Evolutionary conservation across 2,329 filamentous ascomycete genomes (phyloP).

Genomic region (Neonectria coccinea): DNA sequence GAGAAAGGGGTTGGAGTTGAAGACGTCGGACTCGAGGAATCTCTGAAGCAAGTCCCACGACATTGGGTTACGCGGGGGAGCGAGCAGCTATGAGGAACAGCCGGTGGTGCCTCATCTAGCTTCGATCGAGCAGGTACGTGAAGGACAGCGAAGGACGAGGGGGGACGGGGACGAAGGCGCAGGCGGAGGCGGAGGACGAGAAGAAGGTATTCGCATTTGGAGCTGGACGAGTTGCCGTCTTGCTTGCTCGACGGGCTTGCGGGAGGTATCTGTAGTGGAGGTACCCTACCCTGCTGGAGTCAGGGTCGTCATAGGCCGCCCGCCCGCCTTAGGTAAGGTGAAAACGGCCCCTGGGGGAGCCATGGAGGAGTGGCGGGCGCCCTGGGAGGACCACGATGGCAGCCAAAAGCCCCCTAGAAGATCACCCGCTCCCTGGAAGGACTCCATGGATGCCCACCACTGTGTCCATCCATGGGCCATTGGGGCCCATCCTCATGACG

Average conservation of each 20-base stretch:
- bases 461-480: neutral
- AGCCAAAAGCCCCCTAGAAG: slow-evolving; percentile 6
- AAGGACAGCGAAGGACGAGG: slow-evolving; percentile 20
- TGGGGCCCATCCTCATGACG: neutral
- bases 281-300: slow-evolving; percentile 19
- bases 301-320: slow-evolving; percentile 22
- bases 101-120: slow-evolving; percentile 54
- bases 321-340: slow-evolving; percentile 24
- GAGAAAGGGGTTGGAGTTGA: slow-evolving; percentile 90
- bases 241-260: slow-evolving; percentile 20
- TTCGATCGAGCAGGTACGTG: slow-evolving; percentile 43
- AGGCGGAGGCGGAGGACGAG: slow-evolving; percentile 10
- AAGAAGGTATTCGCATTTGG: slow-evolving; percentile 25
- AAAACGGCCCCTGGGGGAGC: slow-evolving; percentile 9
- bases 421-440: slow-evolving; percentile 12
- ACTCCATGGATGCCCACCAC: neutral
- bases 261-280: slow-evolving; percentile 28
- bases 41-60: slow-evolving; percentile 90
- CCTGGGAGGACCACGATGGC: no score
- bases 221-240: slow-evolving; percentile 20
- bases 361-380: no score
- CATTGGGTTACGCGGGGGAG: slow-evolving; percentile 62
- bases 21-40: slow-evolving; percentile 94
- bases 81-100: slow-evolving; percentile 46
- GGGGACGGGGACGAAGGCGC: neutral